phyloP scores from a whole-genome alignment of 495 filamentous ascomycete species.

The Podospora pseudocomata region DNA sequence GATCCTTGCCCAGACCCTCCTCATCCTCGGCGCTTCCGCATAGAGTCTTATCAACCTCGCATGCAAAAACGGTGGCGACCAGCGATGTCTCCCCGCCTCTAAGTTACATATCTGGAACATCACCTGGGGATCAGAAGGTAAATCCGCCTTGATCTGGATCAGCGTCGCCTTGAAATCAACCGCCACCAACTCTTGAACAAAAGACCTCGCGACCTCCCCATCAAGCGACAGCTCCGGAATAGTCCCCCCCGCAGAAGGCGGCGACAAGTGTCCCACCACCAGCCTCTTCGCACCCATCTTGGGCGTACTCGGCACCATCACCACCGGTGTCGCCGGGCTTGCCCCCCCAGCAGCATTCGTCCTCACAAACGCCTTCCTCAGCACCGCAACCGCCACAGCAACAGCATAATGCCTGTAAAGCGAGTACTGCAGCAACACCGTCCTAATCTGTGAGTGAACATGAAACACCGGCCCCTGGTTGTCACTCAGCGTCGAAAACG shows the following conservation, averaged over 20 bases:
- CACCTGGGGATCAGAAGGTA: conserved; percentile 82
- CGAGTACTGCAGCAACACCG: conserved; percentile 81
- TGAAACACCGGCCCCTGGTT: conserved; percentile 82
- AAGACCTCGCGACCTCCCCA: conserved; percentile 25
- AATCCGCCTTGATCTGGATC: conserved; percentile 80
- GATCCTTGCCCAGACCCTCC: conserved; percentile 76
- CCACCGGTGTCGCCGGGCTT: conserved; percentile 14
- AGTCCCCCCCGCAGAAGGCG: conserved; percentile 21
- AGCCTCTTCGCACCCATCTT: conserved; percentile 27
- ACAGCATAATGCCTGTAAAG: conserved; percentile 92
- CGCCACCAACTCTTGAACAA: conserved; percentile 62
- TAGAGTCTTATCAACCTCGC: conserved; percentile 77
- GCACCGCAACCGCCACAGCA: conserved; percentile 70
- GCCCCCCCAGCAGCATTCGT: conserved; percentile 30
- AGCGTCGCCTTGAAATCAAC: conserved; percentile 75
- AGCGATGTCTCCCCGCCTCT: conserved; percentile 79
- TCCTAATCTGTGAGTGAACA: conserved; percentile 74
- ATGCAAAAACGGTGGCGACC: conserved; percentile 72
- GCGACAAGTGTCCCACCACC: conserved; percentile 38
- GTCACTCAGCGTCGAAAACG: conserved; percentile 80
- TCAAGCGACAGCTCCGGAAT: conserved; percentile 30
- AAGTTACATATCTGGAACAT: conserved; percentile 84
- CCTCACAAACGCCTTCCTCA: conserved; percentile 68
- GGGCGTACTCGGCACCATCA: conserved; percentile 10
- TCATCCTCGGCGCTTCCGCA: conserved; percentile 77